phyloP scores from a whole-genome alignment of 176 grass and related monocot genomes.

The Zoysia pacifica region DNA sequence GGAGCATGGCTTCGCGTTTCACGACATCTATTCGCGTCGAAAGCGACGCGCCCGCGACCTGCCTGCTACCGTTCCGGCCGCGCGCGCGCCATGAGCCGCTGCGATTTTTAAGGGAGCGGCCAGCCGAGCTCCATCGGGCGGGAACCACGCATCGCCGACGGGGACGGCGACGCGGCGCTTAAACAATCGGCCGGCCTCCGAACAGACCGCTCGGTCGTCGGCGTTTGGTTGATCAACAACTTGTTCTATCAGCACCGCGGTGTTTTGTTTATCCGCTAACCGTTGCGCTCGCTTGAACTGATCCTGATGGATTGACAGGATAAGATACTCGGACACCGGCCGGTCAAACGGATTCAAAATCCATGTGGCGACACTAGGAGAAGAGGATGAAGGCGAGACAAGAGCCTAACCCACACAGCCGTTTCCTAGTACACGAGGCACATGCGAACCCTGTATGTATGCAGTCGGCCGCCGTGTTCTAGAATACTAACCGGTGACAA shows the following conservation, averaged over 20 bases:
- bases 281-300: not conserved
- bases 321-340: constrained; percentile 13
- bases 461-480: not conserved
- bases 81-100: not conserved
- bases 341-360: constrained; percentile 31
- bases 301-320: not conserved
- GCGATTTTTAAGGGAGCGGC: constrained; percentile 20
- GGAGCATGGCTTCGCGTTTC: not conserved
- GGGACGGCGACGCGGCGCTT: constrained; percentile 10
- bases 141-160: not conserved
- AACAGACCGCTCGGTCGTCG: not conserved
- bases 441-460: too few relatives aligned
- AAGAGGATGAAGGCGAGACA: not conserved
- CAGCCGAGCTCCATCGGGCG: not conserved
- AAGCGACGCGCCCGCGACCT: not conserved
- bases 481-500: not conserved
- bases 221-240: not conserved
- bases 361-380: constrained; percentile 34
- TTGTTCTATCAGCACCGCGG: not conserved
- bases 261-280: not conserved
- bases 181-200: constrained; percentile 44
- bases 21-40: not conserved
- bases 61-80: not conserved
- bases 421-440: not conserved
- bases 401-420: constrained; percentile 10